Percentiles rank a stretch among this genome's conserved stretches.
Conservation (phyloP, 2,329 filamentous ascomycete genomes). For the Domatiomyces globalis region DNA sequence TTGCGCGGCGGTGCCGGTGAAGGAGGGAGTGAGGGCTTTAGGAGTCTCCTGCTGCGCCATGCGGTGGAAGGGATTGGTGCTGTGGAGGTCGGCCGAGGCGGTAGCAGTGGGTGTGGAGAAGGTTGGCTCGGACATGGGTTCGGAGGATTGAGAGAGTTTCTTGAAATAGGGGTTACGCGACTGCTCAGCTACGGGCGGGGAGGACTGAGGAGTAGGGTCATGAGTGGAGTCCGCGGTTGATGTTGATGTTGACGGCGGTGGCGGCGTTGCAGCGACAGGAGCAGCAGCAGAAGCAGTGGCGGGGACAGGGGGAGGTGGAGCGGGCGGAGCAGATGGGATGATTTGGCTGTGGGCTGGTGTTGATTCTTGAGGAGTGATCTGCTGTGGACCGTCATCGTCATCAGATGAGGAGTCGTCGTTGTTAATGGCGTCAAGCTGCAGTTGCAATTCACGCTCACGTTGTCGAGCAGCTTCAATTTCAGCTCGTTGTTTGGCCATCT, state of each 20-base stretch:
- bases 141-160: constrained; percentile 59
- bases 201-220: constrained; percentile 36
- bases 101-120: constrained; percentile 26
- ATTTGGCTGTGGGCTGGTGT: constrained; percentile 46
- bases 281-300: constrained; percentile 8
- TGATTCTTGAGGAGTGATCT: constrained; percentile 50
- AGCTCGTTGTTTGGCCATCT: constrained; percentile 68
- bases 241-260: constrained; percentile 15
- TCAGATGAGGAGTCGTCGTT: constrained; percentile 67
- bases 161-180: constrained; percentile 93
- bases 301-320: constrained; percentile 19
- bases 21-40: constrained; percentile 38
- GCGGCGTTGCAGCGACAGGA: constrained; percentile 16
- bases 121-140: constrained; percentile 30
- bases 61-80: constrained; percentile 94
- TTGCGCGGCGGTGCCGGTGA: constrained; percentile 30
- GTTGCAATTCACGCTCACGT: constrained; percentile 75
- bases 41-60: constrained; percentile 44
- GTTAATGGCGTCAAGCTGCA: constrained; percentile 66
- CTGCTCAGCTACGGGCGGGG: constrained; percentile 45
- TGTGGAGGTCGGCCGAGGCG: constrained; percentile 40
- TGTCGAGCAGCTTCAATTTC: constrained; percentile 87
- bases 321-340: constrained; percentile 24
- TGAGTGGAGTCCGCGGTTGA: constrained; percentile 41
- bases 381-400: constrained; percentile 56